Evolutionary conservation across 306 rosid species (phyloP), one percentile per base, ranked within the genome.

Genomic region (Mimosa pudica): DNA sequence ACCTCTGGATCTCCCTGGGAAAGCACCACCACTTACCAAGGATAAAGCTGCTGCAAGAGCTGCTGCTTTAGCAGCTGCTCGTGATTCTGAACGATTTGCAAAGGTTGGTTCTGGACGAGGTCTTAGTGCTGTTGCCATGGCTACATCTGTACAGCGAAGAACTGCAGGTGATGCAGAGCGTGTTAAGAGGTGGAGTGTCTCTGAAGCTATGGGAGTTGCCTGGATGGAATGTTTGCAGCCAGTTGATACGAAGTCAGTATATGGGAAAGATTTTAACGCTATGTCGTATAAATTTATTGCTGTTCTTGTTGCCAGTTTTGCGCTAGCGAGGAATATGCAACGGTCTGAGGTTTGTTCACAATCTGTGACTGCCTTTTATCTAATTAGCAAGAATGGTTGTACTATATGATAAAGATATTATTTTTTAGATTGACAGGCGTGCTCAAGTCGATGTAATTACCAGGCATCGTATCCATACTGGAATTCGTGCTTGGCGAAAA

Each of bases 191-290:
- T 95, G 99, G 99, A 95, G 72, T 86, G 57, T 89, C 75, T 83
- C 92, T 78, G 99, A 95, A 91, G 98, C 99, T 72, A 95, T 91
- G 99, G 99, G 87, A 84, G 96, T 93, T 87, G 99, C 99, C 46
- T 95, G 99, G 99, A 91, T 88, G 87, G 99, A 95, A 86, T 95
- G 99, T 87, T 79, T 95, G 85, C 97, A 91, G 80, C 97, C 98
- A 85, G 90, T 95, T 84, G 97, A 90, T 88, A 95, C 99, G 45
- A 91, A 87, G 87, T 93, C 98, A 3, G 96, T 95, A 52, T 93
- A 93, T 55, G 99, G 89, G 78, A 95, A 95, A 87, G 99, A 93
- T 89, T 91, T 95, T 77, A 95, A 93, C 86, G 99, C 94, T 44
- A 73, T 86, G 58, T 93, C 99, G 8, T 95, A 93, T 85, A 95